phyloP scores from a whole-genome alignment of 345 rosid genomes.

The Punica granatum region DNA sequence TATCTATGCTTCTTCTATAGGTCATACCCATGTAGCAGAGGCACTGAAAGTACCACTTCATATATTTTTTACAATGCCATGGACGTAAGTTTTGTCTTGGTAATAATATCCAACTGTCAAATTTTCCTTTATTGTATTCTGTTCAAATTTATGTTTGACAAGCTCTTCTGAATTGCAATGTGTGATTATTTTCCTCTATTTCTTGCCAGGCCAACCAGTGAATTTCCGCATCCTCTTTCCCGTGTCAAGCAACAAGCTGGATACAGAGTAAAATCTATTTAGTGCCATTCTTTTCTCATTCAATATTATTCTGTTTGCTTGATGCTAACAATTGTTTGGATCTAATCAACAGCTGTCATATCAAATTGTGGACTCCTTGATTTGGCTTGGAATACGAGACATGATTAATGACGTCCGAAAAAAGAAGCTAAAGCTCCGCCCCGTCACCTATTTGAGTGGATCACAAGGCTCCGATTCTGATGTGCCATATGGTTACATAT shows the following conservation, averaged over 20 bases:
- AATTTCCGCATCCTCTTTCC: slow-evolving; percentile 98
- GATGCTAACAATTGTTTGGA: background rate
- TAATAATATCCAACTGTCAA: slow-evolving; percentile 22
- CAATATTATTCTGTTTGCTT: background rate
- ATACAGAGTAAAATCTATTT: slow-evolving; percentile 62
- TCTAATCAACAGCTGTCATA: slow-evolving; percentile 61
- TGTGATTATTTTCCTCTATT: slow-evolving; percentile 17
- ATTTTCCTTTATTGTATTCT: background rate
- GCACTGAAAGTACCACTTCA: slow-evolving; percentile 83
- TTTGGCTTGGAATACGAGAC: slow-evolving; percentile 99
- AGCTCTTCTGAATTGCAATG: slow-evolving; percentile 5
- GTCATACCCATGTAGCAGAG: slow-evolving; percentile 97
- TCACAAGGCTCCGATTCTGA: slow-evolving; percentile 84
- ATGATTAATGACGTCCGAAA: slow-evolving; percentile 92
- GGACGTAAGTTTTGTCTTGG: slow-evolving; percentile 93
- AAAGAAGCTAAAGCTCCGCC: slow-evolving; percentile 83
- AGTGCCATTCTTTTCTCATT: background rate
- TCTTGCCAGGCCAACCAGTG: slow-evolving; percentile 79
- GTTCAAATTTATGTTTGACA: slow-evolving; percentile 4
- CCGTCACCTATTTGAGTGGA: slow-evolving; percentile 98
- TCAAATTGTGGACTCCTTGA: slow-evolving; percentile 92
- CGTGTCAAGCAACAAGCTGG: slow-evolving; percentile 97
- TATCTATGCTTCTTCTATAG: slow-evolving; percentile 33
- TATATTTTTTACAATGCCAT: slow-evolving; percentile 99
- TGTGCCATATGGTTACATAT: slow-evolving; percentile 93